Percentiles rank a stretch among this genome's conserved stretches.
Evolutionary conservation across 2,329 filamentous ascomycete genomes (phyloP).

Genomic region (Boeremia lycopersici): DNA sequence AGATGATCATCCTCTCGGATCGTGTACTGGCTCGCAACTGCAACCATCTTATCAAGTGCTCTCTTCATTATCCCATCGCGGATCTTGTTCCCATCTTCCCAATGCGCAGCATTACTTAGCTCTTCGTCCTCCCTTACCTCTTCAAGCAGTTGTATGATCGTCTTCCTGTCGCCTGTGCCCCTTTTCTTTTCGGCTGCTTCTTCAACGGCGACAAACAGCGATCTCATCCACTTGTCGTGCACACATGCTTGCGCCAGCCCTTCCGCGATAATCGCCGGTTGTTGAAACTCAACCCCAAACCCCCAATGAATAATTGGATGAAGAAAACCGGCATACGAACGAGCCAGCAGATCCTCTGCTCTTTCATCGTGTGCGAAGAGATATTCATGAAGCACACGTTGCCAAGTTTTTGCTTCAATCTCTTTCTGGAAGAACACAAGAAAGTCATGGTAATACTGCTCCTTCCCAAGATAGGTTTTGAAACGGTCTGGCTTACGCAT

Average conservation of each 20-base stretch:
- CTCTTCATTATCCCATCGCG: slow-evolving; percentile 70
- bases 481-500: slow-evolving; percentile 65
- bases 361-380: slow-evolving; percentile 70
- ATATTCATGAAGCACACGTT: slow-evolving; percentile 67
- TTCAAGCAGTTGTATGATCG: slow-evolving; percentile 66
- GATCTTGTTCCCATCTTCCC: slow-evolving; percentile 67
- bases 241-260: slow-evolving; percentile 78
- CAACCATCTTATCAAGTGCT: slow-evolving; percentile 67
- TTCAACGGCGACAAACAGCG: slow-evolving; percentile 63
- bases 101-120: slow-evolving; percentile 60
- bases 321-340: slow-evolving; percentile 72
- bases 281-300: slow-evolving; percentile 81
- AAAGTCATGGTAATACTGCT: slow-evolving; percentile 72
- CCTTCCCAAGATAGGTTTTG: slow-evolving; percentile 66
- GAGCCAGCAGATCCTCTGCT: slow-evolving; percentile 70
- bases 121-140: slow-evolving; percentile 63
- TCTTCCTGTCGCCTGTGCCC: slow-evolving; percentile 28
- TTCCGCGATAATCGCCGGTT: slow-evolving; percentile 81
- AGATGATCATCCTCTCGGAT: slow-evolving; percentile 63
- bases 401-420: slow-evolving; percentile 69
- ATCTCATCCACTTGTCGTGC: slow-evolving; percentile 63
- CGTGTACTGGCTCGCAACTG: slow-evolving; percentile 62
- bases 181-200: slow-evolving; percentile 47
- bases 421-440: slow-evolving; percentile 77
- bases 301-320: slow-evolving; percentile 86